Conservation (phyloP, 371 early-diverging fungal genomes). For the Phascolomyces articulosus region DNA sequence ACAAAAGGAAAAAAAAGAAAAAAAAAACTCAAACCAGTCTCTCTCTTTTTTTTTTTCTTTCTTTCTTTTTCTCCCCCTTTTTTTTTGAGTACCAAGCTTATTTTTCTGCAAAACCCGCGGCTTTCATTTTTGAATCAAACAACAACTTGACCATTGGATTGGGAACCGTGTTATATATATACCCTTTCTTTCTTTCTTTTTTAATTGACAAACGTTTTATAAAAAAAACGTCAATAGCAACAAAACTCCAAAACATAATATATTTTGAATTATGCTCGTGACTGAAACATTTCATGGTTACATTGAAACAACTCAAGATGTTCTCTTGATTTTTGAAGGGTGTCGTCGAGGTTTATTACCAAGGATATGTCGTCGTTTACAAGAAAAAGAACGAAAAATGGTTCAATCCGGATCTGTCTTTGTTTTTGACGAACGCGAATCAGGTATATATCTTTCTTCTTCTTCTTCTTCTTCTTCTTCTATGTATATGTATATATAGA, state of each 20-base stretch:
- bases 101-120: too few relatives aligned
- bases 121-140: too few relatives aligned
- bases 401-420: constrained; percentile 76
- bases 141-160: too few relatives aligned
- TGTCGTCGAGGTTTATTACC: constrained; percentile 66
- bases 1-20: not conserved
- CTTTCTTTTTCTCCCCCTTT: too few relatives aligned
- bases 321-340: constrained; percentile 76
- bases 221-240: not conserved
- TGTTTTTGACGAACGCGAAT: constrained; percentile 79
- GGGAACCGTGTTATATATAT: too few relatives aligned
- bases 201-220: not conserved
- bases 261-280: constrained; percentile 23
- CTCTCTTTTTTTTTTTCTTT: too few relatives aligned
- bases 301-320: constrained; percentile 75
- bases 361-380: constrained; percentile 68
- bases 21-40: too few relatives aligned
- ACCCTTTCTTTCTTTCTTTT: not conserved
- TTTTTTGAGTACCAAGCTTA: too few relatives aligned
- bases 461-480: too few relatives aligned
- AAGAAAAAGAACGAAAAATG: constrained; percentile 70
- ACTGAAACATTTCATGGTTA: constrained; percentile 71
- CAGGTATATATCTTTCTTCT: too few relatives aligned
- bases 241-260: not conserved
- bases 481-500: too few relatives aligned